Conservation (phyloP, 805 yeast species). For the Saccharomycopsis sp. region DNA sequence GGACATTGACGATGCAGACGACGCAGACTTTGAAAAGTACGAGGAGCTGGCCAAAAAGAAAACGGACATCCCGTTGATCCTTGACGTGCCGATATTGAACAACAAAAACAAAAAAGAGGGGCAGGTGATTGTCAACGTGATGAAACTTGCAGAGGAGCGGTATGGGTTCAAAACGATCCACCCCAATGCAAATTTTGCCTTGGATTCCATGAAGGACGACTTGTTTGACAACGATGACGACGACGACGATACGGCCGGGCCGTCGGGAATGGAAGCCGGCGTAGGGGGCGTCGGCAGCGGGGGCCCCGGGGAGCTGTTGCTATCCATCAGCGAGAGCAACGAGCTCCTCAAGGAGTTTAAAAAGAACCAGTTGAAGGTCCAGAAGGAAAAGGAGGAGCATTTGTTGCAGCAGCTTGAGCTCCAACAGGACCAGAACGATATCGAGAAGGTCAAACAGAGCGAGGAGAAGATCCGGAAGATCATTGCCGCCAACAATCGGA, state of each 20-base stretch:
- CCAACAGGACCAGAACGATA: conserved; percentile 23
- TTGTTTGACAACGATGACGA: conserved; percentile 44
- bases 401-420: conserved; percentile 18
- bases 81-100: conserved; percentile 45
- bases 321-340: conserved; percentile 9
- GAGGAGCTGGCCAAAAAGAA: conserved; percentile 11
- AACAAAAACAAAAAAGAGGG: conserved; percentile 39
- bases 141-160: conserved; percentile 71
- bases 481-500: conserved; percentile 42
- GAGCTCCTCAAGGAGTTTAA: conserved; percentile 20
- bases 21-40: conserved; percentile 9
- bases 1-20: conserved; percentile 13
- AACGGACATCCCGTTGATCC: conserved; percentile 45
- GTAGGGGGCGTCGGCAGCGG: not conserved
- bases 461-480: conserved; percentile 38
- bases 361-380: conserved; percentile 28
- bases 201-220: conserved; percentile 42
- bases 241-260: conserved; percentile 30
- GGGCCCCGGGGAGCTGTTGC: not conserved
- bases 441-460: conserved; percentile 30
- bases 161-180: conserved; percentile 73
- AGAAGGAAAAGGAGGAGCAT: conserved; percentile 37
- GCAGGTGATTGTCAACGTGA: conserved; percentile 63
- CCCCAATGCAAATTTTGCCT: conserved; percentile 55
- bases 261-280: conserved; percentile 1